phyloP scores from a whole-genome alignment of 2,329 filamentous ascomycete genomes.

The Stagonosporopsis cucurbitacearum region DNA sequence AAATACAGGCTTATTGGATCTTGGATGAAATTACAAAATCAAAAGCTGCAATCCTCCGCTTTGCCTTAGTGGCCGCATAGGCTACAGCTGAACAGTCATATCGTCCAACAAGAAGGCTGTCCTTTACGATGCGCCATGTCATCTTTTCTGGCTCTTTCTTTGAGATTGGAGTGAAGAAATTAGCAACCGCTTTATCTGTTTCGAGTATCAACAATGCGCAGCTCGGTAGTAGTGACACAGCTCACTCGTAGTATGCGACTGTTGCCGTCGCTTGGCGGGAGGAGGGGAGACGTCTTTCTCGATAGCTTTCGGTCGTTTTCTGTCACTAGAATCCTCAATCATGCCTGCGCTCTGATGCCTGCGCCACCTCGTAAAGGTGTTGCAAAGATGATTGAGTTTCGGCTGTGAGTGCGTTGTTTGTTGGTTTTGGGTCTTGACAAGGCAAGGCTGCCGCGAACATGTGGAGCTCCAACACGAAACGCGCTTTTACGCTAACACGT shows the following conservation, averaged over 20 bases:
- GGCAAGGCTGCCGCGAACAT: conserved; percentile 17
- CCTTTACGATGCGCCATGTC: conserved; percentile 71
- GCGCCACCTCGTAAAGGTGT: neutral
- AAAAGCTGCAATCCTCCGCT: conserved; percentile 46
- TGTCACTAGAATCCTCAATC: conserved; percentile 24
- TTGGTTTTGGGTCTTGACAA: neutral
- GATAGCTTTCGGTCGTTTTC: conserved; percentile 49
- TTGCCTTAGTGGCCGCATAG: conserved; percentile 21
- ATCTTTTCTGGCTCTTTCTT: conserved; percentile 82
- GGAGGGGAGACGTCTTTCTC: conserved; percentile 62
- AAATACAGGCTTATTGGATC: neutral
- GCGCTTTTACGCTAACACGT: conserved; percentile 44
- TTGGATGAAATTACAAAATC: conserved; percentile 43
- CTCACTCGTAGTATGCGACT: conserved; percentile 62
- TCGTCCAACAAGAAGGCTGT: conserved; percentile 76
- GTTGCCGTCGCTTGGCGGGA: conserved; percentile 59
- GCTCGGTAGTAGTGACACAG: conserved; percentile 12
- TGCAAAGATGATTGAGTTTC: neutral
- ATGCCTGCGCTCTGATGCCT: conserved; percentile 18
- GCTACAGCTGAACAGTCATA: conserved; percentile 58
- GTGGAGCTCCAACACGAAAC: conserved; percentile 26
- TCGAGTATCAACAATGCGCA: conserved; percentile 5
- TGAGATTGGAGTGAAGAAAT: conserved; percentile 86
- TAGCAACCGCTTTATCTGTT: conserved; percentile 72
- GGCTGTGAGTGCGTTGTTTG: conserved; percentile 12